Conservation (phyloP, 306 rosid genomes). For the Castanea mollissima region DNA sequence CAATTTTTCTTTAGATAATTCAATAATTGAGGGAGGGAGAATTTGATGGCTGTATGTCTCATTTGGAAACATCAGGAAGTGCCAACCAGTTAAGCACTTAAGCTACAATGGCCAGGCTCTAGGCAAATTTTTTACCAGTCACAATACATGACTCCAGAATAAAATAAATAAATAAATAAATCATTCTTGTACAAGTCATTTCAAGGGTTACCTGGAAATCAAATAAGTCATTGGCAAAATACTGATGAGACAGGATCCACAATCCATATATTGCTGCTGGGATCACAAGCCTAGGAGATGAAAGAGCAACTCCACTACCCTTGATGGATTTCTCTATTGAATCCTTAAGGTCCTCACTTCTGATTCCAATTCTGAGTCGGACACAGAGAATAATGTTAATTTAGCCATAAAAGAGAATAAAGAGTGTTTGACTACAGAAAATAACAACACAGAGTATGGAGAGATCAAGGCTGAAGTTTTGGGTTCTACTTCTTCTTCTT, state of each 20-base stretch:
- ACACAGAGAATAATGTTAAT: neutral
- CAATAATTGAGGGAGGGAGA: no score
- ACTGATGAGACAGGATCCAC: slow-evolving; percentile 69
- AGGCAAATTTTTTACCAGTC: neutral
- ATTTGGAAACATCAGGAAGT: no score
- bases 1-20: no score
- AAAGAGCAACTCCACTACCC: slow-evolving; percentile 76
- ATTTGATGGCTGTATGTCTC: no score
- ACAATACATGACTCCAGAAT: neutral
- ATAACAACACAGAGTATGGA: neutral
- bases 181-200: neutral
- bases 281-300: slow-evolving; percentile 92
- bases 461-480: slow-evolving; percentile 22
- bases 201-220: slow-evolving; percentile 76
- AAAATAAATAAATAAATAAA: no score
- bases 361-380: slow-evolving; percentile 79
- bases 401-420: slow-evolving; percentile 20
- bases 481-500: slow-evolving; percentile 64
- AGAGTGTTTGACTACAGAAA: slow-evolving; percentile 20
- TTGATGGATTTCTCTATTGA: slow-evolving; percentile 60
- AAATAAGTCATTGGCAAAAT: slow-evolving; percentile 52
- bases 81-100: no score
- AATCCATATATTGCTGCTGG: slow-evolving; percentile 81
- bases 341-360: slow-evolving; percentile 81
- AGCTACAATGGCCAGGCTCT: no score